Base-by-base conservation (phyloP, 129 eudicot species). In the Smallanthus sonchifolius region DNA sequence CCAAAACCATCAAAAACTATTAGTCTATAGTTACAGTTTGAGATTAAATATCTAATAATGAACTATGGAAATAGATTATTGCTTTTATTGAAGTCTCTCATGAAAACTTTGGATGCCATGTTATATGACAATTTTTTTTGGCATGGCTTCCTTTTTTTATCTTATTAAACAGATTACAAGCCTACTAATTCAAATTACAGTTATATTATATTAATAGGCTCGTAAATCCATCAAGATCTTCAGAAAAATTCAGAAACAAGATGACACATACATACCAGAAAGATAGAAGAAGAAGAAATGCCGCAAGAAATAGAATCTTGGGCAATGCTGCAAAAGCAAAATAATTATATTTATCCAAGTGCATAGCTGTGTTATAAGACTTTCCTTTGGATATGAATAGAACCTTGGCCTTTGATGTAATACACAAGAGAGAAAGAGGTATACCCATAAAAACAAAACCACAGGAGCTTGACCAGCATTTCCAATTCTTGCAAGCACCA, bases 271-370 rank as follows among this genome's bases (percentile, higher is more conserved):
- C 91, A 57, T 88, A 94, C 98, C 98, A 94, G 87, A 84, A 94
- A 61, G 98, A 94, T 49, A 94, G 85, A 60, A 94, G 96, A 7
- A 94, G 90, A 70, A 94, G 97, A 90, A 94, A 94, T 67, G 98
- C 96, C 47, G 92, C 92, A 83, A 94, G 82, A 75, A 94, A 83
- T 28, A 94, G 82, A 80, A 90, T 94, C 79, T 83, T 81, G 55
- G 98, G 97, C 84, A 74, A 85, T 72, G 98, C 96, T 93, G 92
- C 96, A 86, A 76, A 65, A 64, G 81, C 9, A 65, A 66, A 73
- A 80, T 38, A 35, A 37, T 28, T 16, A 63, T 72, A 65, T 63
- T 65, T 73, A 79, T 54, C 19, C 39, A 79, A 42, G 34, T 65
- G 59, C 19, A 3, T 73, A 65, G 32, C 48, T 55, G 15, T 65